Evolutionary conservation across 2,329 filamentous ascomycete genomes (phyloP).

Genomic region (Fusarium sp.): DNA sequence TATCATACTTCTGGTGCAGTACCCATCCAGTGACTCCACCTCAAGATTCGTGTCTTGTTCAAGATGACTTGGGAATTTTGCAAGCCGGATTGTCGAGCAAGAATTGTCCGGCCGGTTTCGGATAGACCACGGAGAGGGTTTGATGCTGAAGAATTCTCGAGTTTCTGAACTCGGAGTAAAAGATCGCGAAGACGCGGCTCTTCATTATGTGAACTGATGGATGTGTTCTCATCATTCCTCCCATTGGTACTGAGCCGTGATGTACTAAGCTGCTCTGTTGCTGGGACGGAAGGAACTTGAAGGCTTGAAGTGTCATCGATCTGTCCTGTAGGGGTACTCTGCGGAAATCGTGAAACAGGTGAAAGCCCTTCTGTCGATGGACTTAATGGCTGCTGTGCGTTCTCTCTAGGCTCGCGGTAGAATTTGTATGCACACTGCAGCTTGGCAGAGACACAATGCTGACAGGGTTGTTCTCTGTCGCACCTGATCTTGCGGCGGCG

Average conservation of each 20-base stretch:
- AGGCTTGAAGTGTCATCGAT: not conserved
- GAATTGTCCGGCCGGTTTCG: not conserved
- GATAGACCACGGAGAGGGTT: not conserved
- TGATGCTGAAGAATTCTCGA: not conserved
- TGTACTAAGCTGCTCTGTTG: not conserved
- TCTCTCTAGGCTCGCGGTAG: not conserved
- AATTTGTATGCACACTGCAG: not conserved
- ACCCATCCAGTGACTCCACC: conserved; percentile 10
- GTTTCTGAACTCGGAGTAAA: not conserved
- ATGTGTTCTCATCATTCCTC: not conserved
- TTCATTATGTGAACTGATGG: not conserved
- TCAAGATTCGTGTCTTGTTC: conserved; percentile 4
- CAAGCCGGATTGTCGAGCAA: not conserved
- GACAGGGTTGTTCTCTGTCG: conserved; percentile 2
- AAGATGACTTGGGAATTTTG: conserved; percentile 4
- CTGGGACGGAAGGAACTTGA: not conserved
- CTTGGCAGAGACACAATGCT: conserved; percentile 2
- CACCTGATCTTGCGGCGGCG: conserved; percentile 40
- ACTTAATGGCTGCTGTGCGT: not conserved
- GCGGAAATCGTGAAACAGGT: not conserved
- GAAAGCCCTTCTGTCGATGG: not conserved
- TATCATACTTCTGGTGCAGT: not conserved
- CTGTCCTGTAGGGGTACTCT: not conserved
- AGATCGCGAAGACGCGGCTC: not conserved
- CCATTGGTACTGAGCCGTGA: not conserved